These are phyloP conservation scores for Rhizopus arrhizus DNA, from an alignment of 371 early-diverging fungal genomes.

Conservation along the genomic window DNA sequence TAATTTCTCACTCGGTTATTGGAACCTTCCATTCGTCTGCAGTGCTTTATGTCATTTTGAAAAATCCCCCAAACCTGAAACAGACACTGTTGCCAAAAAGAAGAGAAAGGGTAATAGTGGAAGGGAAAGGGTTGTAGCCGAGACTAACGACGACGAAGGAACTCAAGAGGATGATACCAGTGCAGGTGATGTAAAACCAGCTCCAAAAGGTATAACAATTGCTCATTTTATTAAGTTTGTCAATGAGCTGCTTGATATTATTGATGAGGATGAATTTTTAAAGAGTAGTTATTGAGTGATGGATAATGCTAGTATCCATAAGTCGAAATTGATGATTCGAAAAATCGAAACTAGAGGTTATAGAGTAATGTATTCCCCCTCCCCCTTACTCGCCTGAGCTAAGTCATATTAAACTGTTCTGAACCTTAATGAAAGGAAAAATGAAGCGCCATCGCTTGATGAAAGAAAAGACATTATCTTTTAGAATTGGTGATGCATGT, in stretches of 20 bases:
- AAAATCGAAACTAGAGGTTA: too few relatives aligned
- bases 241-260: constrained; percentile 18
- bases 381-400: too few relatives aligned
- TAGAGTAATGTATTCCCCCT: too few relatives aligned
- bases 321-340: too few relatives aligned
- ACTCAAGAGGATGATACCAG: constrained; percentile 18
- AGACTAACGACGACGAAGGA: constrained; percentile 12
- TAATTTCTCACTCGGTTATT: background rate
- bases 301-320: too few relatives aligned
- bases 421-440: too few relatives aligned
- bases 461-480: too few relatives aligned
- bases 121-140: constrained; percentile 10
- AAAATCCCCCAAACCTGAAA: constrained; percentile 5
- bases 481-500: too few relatives aligned
- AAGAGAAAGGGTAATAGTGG: constrained; percentile 10
- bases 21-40: constrained; percentile 4
- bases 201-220: background rate
- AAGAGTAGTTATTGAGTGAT: background rate
- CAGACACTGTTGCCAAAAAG: background rate
- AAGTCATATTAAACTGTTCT: too few relatives aligned
- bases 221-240: constrained; percentile 19
- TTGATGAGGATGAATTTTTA: constrained; percentile 7
- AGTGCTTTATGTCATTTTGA: constrained; percentile 5
- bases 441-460: too few relatives aligned
- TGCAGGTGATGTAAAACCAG: constrained; percentile 9